Conservation (phyloP, 805 yeast genomes). For the Candida morakotiae region DNA sequence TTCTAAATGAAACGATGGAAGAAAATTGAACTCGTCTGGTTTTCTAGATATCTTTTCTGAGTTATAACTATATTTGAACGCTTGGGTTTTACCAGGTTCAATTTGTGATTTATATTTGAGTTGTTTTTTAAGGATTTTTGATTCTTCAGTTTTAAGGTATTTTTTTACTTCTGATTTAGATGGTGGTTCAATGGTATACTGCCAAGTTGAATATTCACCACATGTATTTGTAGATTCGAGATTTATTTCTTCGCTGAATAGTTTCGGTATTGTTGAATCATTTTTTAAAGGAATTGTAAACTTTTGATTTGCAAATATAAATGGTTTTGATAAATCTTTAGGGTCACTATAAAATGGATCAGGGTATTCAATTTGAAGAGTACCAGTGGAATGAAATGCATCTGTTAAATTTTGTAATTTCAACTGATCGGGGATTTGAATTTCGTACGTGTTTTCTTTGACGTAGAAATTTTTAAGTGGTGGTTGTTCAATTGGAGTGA, state of each 20-base stretch:
- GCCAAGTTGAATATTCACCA: slow-evolving; percentile 30
- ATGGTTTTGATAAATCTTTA: slow-evolving; percentile 51
- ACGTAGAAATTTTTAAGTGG: slow-evolving; percentile 1
- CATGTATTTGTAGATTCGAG: neutral
- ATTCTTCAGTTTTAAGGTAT: slow-evolving; percentile 25
- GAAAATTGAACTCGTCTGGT: slow-evolving; percentile 38
- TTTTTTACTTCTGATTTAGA: slow-evolving; percentile 27
- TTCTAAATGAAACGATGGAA: slow-evolving; percentile 65
- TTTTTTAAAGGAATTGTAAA: slow-evolving; percentile 38
- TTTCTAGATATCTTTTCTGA: slow-evolving; percentile 27
- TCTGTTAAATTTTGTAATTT: slow-evolving; percentile 12
- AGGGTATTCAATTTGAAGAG: slow-evolving; percentile 48
- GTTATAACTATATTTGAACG: slow-evolving; percentile 36
- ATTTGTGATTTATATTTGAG: slow-evolving; percentile 45
- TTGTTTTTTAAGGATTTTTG: slow-evolving; percentile 11
- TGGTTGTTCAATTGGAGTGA: slow-evolving; percentile 5
- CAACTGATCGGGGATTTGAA: slow-evolving; percentile 15
- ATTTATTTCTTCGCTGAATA: neutral
- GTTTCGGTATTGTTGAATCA: slow-evolving; percentile 2
- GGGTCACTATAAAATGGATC: slow-evolving; percentile 62
- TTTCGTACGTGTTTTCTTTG: slow-evolving; percentile 16
- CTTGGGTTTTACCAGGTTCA: slow-evolving; percentile 41
- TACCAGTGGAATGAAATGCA: slow-evolving; percentile 40
- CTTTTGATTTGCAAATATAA: slow-evolving; percentile 64
- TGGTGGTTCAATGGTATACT: slow-evolving; percentile 49